Evolutionary conservation across 257 asterid genomes (phyloP).

Genomic region (Forsythia viridissima): DNA sequence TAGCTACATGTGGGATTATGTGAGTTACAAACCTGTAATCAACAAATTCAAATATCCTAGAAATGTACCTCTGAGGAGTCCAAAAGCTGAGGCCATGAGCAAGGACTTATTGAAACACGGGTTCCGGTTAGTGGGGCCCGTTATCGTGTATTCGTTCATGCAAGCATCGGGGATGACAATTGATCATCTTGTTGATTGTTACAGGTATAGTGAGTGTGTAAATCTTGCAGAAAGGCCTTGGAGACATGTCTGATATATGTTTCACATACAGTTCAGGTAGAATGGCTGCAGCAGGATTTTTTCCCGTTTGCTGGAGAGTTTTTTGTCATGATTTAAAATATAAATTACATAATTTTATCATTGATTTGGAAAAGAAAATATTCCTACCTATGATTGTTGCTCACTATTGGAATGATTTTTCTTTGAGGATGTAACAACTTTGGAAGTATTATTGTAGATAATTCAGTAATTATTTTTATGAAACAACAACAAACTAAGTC

Average conservation of each 20-base stretch:
- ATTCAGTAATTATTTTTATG: background rate
- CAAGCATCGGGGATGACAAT: constrained; percentile 87
- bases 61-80: constrained; percentile 77
- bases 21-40: constrained; percentile 75
- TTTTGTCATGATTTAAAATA: background rate
- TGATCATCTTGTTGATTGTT: constrained; percentile 83
- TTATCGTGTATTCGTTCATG: constrained; percentile 85
- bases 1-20: constrained; percentile 81
- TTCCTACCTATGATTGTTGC: background rate
- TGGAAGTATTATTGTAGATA: background rate
- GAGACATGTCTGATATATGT: constrained; percentile 64
- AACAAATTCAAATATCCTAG: constrained; percentile 68
- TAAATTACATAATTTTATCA: background rate
- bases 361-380: background rate
- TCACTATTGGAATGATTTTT: background rate
- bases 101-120: constrained; percentile 77
- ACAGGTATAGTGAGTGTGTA: constrained; percentile 68
- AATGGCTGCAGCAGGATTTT: background rate
- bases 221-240: constrained; percentile 90
- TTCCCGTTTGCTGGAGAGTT: background rate
- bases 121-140: constrained; percentile 87
- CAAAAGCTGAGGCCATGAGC: constrained; percentile 87
- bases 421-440: background rate
- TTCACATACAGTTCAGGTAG: background rate
- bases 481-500: too few species aligned